Evolutionary conservation across 2,329 filamentous ascomycete genomes (phyloP).

Genomic region (Penicillium sp.): DNA sequence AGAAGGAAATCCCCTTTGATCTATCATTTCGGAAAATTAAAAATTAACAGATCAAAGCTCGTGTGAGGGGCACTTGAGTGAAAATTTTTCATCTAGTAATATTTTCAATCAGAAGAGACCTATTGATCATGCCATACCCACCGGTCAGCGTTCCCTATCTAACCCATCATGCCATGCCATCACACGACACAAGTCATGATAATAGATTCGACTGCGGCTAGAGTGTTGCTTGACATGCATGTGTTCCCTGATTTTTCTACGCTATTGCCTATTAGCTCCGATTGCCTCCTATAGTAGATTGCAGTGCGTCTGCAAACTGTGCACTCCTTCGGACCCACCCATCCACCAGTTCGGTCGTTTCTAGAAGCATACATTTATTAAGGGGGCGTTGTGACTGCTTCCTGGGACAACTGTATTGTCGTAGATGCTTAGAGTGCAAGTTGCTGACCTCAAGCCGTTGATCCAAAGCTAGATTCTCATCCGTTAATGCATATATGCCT

Average conservation of each 20-base stretch:
- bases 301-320: not conserved
- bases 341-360: not conserved
- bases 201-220: not conserved
- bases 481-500: not conserved
- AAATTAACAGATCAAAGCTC: not conserved
- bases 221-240: not conserved
- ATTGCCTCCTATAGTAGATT: not conserved
- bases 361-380: not conserved
- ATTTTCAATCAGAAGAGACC: not conserved
- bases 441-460: not conserved
- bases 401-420: not conserved
- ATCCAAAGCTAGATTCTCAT: not conserved
- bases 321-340: not conserved
- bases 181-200: constrained; percentile 6
- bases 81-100: not conserved
- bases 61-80: not conserved
- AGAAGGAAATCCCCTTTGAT: not conserved
- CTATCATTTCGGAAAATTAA: not conserved
- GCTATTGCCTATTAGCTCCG: not conserved
- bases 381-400: not conserved
- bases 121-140: constrained; percentile 14
- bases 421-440: not conserved
- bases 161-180: constrained; percentile 15
- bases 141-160: not conserved
- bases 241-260: constrained; percentile 3